Conservation (phyloP, 148 eudicot species). For the Vaccinium vitisidaea region DNA sequence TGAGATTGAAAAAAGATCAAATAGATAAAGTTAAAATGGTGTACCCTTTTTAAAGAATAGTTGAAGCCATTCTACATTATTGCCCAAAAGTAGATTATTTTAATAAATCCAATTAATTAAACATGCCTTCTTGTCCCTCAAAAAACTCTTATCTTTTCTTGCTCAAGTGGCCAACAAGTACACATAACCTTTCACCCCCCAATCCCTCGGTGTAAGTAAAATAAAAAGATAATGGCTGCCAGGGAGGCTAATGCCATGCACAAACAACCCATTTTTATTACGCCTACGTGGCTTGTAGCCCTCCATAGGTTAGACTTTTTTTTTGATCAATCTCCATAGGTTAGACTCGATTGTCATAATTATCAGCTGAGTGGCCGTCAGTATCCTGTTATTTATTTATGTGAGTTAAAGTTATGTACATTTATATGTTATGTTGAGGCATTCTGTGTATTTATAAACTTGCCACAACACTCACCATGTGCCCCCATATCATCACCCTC, state of each 20-base stretch:
- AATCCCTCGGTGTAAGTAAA: constrained; percentile 12
- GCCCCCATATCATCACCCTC: too few species aligned
- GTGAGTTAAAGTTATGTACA: too few species aligned
- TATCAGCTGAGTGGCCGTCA: too few species aligned
- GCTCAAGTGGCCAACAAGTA: constrained; percentile 61
- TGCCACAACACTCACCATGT: too few species aligned
- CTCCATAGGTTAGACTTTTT: constrained; percentile 17
- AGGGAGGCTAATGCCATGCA: constrained; percentile 31
- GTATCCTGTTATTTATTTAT: too few species aligned
- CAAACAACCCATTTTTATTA: constrained; percentile 8
- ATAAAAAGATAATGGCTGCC: constrained; percentile 40
- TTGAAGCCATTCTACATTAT: constrained; percentile 18
- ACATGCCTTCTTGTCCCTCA: constrained; percentile 45
- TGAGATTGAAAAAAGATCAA: neutral
- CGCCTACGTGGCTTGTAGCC: neutral
- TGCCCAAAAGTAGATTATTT: constrained; percentile 12
- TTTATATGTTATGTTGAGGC: too few species aligned
- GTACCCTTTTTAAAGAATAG: neutral
- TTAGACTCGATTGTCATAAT: neutral
- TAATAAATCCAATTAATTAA: constrained; percentile 19
- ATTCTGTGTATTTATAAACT: too few species aligned
- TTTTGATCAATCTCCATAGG: constrained; percentile 16
- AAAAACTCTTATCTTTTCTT: constrained; percentile 18
- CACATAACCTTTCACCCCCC: constrained; percentile 21
- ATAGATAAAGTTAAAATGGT: constrained; percentile 9